Conservation (phyloP, 2,329 filamentous ascomycete species). For the Massarina eburnea region DNA sequence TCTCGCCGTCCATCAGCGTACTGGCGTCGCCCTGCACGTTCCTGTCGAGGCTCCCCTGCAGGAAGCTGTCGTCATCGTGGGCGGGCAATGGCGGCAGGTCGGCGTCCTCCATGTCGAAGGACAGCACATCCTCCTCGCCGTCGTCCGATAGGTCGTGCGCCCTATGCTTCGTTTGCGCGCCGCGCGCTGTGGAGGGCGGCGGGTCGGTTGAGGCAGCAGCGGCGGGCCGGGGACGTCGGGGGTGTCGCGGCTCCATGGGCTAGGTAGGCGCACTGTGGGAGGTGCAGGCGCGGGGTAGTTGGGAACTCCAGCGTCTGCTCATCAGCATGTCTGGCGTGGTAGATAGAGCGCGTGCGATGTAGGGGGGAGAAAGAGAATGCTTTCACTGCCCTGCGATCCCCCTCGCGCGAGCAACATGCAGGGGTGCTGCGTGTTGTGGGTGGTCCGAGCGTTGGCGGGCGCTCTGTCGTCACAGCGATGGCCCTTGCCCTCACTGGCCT, state of each 20-base stretch:
- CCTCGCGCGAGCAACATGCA: constrained; percentile 1
- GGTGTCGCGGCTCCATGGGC: constrained; percentile 20
- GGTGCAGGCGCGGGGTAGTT: constrained; percentile 19
- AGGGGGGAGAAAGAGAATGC: constrained; percentile 1
- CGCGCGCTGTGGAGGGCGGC: constrained; percentile 15
- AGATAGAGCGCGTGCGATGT: constrained; percentile 9
- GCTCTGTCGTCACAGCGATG: constrained; percentile 8
- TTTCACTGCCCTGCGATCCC: constrained; percentile 10
- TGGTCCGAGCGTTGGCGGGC: constrained; percentile 17
- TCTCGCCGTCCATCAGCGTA: constrained; percentile 58
- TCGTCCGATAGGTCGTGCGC: constrained; percentile 28
- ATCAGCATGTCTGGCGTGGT: constrained; percentile 27
- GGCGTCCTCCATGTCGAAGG: constrained; percentile 38
- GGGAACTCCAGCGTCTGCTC: constrained; percentile 11
- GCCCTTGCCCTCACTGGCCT: not conserved
- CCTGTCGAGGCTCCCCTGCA: constrained; percentile 34
- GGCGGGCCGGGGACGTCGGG: too few species aligned
- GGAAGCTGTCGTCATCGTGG: constrained; percentile 45
- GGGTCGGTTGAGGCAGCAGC: constrained; percentile 24
- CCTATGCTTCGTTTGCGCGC: constrained; percentile 21
- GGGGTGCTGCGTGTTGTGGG: constrained; percentile 13
- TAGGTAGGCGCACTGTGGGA: constrained; percentile 13
- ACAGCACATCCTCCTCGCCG: constrained; percentile 35
- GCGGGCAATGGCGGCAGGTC: constrained; percentile 45
- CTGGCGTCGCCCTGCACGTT: constrained; percentile 41